Base-by-base conservation (phyloP, 2,329 filamentous ascomycete species). In the Diaporthe vaccinii region DNA sequence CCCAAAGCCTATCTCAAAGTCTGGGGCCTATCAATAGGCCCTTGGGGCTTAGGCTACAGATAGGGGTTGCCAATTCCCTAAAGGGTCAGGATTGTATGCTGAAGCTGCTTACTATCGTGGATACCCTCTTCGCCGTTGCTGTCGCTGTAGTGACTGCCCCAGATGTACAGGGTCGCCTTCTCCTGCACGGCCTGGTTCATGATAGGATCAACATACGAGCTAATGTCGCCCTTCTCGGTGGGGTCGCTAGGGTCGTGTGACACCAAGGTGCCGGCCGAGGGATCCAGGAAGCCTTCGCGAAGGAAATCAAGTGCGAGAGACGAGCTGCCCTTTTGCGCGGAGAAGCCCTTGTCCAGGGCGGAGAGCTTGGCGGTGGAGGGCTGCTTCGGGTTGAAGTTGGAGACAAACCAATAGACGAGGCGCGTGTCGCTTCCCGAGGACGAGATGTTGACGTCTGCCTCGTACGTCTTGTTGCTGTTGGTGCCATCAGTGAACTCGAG, bases 381-480 rank as follows among this genome's bases (percentile, higher is more conserved):
- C 72, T 79, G 76, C 28, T 85, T 86, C 12, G 69, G 44, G 55
- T 72, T 22, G 72, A 89, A 85, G 71, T 85, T 84, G 74, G 87
- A 85, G 25, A 86, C 85, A 62, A 89, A 82, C 79, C 87, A 87
- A 81, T 89, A 89, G 73, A 89, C 89, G 70, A 89, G 79, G 10
- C 79, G 78, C 17, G 77, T 77, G 69, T 81, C 80, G 14, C 61
- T 61, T 51, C 74, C 76, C 22, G 77, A 46, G 46, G 79, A 80
- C 74, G 76, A 76, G 74, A 81, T 76, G 75, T 81, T 80, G 57
- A 81, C 77, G 62, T 79, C 79, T 25, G 78, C 76, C 49, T 78
- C 76, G 57, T 75, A 70, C 20, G 34, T 41, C 49, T 55, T 58
- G 55, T 67, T 57, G 25, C 8, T 36, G 57, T 59, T 65, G 34